Evolutionary conservation across 441 rosid species (phyloP).

Genomic region (Croton setiger): DNA sequence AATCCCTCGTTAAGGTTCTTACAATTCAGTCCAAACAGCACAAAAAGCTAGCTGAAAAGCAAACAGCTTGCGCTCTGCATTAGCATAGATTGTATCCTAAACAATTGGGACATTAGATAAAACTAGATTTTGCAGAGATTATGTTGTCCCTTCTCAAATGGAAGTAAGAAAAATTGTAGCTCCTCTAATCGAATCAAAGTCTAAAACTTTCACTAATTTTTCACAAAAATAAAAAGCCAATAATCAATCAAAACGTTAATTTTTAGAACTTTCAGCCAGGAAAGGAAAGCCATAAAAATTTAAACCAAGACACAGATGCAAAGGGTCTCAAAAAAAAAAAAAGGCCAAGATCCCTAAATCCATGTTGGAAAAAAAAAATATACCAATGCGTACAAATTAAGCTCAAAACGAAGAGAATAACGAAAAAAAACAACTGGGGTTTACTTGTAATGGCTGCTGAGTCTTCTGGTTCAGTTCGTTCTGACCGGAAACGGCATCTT

Average conservation of each 20-base stretch:
- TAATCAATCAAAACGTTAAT: no score
- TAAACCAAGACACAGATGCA: neutral
- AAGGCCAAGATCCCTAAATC: neutral
- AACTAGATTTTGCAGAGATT: neutral
- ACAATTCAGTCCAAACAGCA: neutral
- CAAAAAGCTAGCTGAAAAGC: neutral
- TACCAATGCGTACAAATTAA: neutral
- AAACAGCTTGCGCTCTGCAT: neutral
- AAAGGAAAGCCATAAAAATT: neutral
- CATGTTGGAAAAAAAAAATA: neutral
- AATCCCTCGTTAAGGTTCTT: neutral
- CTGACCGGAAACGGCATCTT: constrained; percentile 22
- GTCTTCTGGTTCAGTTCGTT: constrained; percentile 28
- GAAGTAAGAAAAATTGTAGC: neutral
- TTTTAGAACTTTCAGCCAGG: neutral
- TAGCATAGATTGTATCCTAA: neutral
- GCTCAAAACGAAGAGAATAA: constrained; percentile 9
- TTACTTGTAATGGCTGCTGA: constrained; percentile 51
- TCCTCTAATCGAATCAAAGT: no score
- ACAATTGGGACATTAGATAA: neutral
- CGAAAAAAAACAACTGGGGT: constrained; percentile 6
- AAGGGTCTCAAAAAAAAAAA: no score
- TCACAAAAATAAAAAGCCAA: neutral
- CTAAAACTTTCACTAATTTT: neutral
- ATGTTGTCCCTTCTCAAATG: neutral